Base-by-base conservation (phyloP, 2,329 filamentous ascomycete genomes). In the Trichoderma oligosporum region DNA sequence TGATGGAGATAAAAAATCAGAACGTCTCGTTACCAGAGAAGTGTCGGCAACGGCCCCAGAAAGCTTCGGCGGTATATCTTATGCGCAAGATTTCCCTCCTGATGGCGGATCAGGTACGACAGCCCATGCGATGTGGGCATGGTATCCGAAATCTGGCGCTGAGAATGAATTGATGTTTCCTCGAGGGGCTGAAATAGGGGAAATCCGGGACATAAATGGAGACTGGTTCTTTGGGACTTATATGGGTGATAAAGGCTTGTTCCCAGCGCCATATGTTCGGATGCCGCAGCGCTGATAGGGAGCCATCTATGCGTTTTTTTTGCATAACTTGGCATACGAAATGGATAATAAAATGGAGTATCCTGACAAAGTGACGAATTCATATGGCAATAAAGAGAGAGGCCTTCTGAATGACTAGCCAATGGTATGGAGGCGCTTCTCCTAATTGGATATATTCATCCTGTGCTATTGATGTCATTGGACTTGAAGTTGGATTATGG, bases 191-290 rank as follows among this genome's bases (percentile, higher is more conserved):
- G 89, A 94, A 71, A 82, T 97, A 12, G 80, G 81, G 6, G 93
- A 97, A 74, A 84, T 88, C 35, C 87, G 93, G 69, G 88, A 94
- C 70, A 84, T 95, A 46, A 96, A 96, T 69, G 89, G 87, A 16
- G 91, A 96, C 70, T 97, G 92, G 92, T 91, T 82, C 66, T 88
- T 87, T 74, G 93, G 93, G 0, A 84, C 85, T 25, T 97, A 96
- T 76, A 91, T 91, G 74, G 91, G 91, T 0, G 76, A 74, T 22
- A 85, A 83, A 64, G 92, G 91, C 0, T 66, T 97, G 62, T 95
- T 97, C 68, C 92, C 92, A 4, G 85, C 86, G 6, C 82, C 83
- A 7, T 93, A 93, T 77, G 88, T 91, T 24, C 76, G 76, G 62
- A 67, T 84, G 25, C 62, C 38, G n/a, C 41, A 48, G 11, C n/a